Conservation (phyloP, 257 asterid genomes). For the Solanum chiquidenum region DNA sequence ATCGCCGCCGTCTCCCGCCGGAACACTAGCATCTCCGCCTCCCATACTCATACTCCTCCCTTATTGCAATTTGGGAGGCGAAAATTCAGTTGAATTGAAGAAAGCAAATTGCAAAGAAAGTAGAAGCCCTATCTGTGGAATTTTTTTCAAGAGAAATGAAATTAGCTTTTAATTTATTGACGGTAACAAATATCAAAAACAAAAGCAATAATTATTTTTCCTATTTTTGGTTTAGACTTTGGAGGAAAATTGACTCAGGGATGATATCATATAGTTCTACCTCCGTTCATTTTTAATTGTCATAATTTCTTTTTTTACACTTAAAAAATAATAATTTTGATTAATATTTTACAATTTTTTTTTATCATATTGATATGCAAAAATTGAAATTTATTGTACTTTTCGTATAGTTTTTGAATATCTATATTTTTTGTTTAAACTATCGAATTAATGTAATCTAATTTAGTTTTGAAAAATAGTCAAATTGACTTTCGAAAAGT, state of each 20-base stretch:
- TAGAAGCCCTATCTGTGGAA: background rate
- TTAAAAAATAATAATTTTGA: too few species aligned
- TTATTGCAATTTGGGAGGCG: background rate
- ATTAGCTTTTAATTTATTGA: background rate
- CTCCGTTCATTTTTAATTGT: too few species aligned
- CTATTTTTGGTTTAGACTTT: background rate
- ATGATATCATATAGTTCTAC: background rate
- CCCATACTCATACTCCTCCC: background rate
- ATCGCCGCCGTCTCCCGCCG: background rate
- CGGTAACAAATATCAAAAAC: background rate
- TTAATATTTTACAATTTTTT: too few species aligned
- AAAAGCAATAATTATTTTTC: background rate
- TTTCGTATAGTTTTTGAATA: too few species aligned
- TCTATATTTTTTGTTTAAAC: too few species aligned
- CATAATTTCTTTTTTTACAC: accelerated
- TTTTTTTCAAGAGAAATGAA: background rate
- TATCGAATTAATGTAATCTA: too few species aligned
- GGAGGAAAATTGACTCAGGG: background rate
- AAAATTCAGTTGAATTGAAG: background rate
- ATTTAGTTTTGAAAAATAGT: too few species aligned
- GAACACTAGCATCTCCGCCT: background rate
- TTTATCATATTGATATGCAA: too few species aligned
- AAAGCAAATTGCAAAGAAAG: background rate
- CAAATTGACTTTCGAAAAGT: too few species aligned
- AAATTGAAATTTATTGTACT: too few species aligned